Conservation (phyloP, 805 yeast genomes). For the Lipomyces oligophaga region DNA sequence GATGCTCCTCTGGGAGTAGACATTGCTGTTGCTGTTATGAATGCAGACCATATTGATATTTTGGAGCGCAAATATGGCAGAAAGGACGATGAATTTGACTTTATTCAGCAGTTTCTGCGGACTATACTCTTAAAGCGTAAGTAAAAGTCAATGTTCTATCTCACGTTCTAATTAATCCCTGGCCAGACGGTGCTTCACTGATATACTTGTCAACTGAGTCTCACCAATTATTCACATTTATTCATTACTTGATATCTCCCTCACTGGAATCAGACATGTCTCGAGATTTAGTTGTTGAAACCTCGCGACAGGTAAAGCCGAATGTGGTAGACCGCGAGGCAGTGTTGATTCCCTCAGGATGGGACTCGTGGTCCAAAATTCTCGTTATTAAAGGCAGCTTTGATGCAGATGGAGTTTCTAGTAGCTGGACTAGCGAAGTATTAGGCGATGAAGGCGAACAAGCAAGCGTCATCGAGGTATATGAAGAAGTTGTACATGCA, state of each 20-base stretch:
- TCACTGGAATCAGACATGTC: conserved; percentile 1
- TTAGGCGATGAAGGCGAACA: conserved; percentile 8
- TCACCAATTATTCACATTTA: conserved; percentile 12
- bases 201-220: conserved; percentile 20
- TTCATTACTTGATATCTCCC: conserved; percentile 19
- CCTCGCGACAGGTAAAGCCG: conserved; percentile 18
- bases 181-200: conserved; percentile 18
- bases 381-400: conserved; percentile 31
- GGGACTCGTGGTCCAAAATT: conserved; percentile 38
- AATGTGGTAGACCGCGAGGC: conserved; percentile 30
- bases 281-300: conserved; percentile 2
- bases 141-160: neutral
- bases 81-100: conserved; percentile 33
- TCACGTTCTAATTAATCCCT: neutral
- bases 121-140: conserved; percentile 30
- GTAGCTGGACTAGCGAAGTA: conserved; percentile 30
- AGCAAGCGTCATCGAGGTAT: conserved; percentile 23
- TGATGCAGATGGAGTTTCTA: conserved; percentile 26
- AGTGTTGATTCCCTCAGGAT: conserved; percentile 36
- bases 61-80: conserved; percentile 28
- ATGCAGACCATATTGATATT: conserved; percentile 26
- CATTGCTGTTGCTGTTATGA: conserved; percentile 30
- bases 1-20: conserved; percentile 34
- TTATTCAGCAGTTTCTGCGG: conserved; percentile 35
- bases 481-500: conserved; percentile 27